Evolutionary conservation across 1,284 basidiomycete species (phyloP), one percentile per base, ranked within the genome.

Genomic region (Leccinum griseonigrum): DNA sequence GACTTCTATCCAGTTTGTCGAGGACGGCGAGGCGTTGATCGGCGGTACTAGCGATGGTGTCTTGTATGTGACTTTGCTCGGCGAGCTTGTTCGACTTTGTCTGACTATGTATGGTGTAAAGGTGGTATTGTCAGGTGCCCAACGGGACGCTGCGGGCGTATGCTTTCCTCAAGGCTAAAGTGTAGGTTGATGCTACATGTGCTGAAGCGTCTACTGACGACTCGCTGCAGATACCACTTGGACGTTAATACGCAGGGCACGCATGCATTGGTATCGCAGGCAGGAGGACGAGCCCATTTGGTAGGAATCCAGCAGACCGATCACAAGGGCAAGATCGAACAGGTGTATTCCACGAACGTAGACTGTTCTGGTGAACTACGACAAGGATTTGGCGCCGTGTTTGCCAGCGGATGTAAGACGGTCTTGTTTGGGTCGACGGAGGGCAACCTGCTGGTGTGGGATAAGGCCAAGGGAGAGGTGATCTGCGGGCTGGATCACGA

Each of bases 11-110:
- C 79, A 77, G 65, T 88, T 89, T 67, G 77, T 86, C 3, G 80
- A 85, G 32, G 83, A 83, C 40, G 87, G 87, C 2, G 76, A 79
- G 48, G 83, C 83, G 48, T 73, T 89, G 57, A 73, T 89, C n/a
- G 87, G 87, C 1, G 87, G 85, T 2, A 87, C 86, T 28, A 79
- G 78, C 55, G 86, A 89, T 66, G 86, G 87, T n/a, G 83, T 85
- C 22, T 66, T 89, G 86, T 88, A 51, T 38, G 63, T 32, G 36
- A 28, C 26, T 59, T 56, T 56, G 52, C 36, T 28, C 16, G 4
- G 50, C 53, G 18, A 10, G 22, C 3, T 61, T 63, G 31, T 54
- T 48, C 26, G 34, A 29, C 3, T 40, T 31, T 29, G 46, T 58
- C 60, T 74, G 14, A 69, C 57, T 53, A 51, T 16, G 55, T 13